Evolutionary conservation across 768 basidiomycete genomes (phyloP).

Genomic region (Russula earlei): DNA sequence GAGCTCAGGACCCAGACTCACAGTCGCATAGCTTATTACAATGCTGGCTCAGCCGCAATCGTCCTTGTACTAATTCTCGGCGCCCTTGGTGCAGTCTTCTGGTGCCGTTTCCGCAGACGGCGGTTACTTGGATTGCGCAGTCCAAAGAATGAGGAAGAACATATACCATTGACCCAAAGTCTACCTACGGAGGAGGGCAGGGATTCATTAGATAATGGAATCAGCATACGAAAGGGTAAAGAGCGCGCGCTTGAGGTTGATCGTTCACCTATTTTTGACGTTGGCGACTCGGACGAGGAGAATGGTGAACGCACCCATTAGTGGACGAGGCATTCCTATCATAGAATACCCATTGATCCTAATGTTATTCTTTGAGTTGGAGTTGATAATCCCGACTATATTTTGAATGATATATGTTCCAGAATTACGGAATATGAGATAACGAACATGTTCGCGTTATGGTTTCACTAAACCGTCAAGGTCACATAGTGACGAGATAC

Average conservation of each 20-base stretch:
- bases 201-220: slow-evolving; percentile 11
- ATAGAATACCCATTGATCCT: not conserved
- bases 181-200: slow-evolving; percentile 23
- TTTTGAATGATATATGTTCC: too few species aligned
- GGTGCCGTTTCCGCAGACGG: slow-evolving; percentile 53
- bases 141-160: slow-evolving; percentile 47
- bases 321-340: too few species aligned
- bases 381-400: too few species aligned
- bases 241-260: slow-evolving; percentile 26
- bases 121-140: slow-evolving; percentile 33
- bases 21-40: slow-evolving; percentile 69
- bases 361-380: not conserved
- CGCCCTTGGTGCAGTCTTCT: slow-evolving; percentile 66
- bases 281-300: slow-evolving; percentile 39
- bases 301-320: slow-evolving; percentile 15
- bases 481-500: slow-evolving; percentile 72
- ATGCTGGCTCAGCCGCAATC: slow-evolving; percentile 81
- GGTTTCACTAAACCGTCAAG: slow-evolving; percentile 77
- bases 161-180: slow-evolving; percentile 51
- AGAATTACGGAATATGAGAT: not conserved
- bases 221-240: slow-evolving; percentile 29
- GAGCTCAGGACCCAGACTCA: not conserved
- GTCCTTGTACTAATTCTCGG: slow-evolving; percentile 66
- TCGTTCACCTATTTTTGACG: slow-evolving; percentile 34
- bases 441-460: slow-evolving; percentile 53